Evolutionary conservation across 768 basidiomycete species (phyloP).

Genomic region (button mushroom (Agaricus bisporus)): DNA sequence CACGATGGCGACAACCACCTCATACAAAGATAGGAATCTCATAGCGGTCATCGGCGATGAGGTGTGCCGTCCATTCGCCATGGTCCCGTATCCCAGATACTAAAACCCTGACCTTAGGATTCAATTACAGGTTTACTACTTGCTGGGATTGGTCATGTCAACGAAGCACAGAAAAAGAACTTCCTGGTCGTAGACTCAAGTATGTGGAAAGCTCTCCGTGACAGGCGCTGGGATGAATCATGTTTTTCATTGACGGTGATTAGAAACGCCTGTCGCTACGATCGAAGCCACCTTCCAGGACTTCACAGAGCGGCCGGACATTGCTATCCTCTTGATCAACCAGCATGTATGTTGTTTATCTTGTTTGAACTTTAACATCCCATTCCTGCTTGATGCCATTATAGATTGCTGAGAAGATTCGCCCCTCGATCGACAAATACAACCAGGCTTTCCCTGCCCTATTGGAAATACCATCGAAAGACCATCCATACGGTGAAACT

Average conservation of each 20-base stretch:
- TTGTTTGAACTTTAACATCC: neutral
- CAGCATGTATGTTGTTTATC: conserved; percentile 70
- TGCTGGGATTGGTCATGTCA: conserved; percentile 91
- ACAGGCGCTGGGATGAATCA: neutral
- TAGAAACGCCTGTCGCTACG: conserved; percentile 86
- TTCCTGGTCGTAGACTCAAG: conserved; percentile 94
- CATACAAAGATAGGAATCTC: conserved; percentile 77
- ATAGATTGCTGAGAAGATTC: conserved; percentile 95
- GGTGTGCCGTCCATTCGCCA: conserved; percentile 36
- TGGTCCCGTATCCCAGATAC: conserved; percentile 7
- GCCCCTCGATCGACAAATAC: conserved; percentile 92
- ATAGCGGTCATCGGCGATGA: conserved; percentile 98
- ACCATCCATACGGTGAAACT: conserved; percentile 86
- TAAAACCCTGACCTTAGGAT: conserved; percentile 50
- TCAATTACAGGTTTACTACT: conserved; percentile 94
- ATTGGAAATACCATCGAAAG: conserved; percentile 97
- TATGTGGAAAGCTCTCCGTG: conserved; percentile 32
- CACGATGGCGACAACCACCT: conserved; percentile 43
- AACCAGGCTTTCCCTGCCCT: conserved; percentile 94
- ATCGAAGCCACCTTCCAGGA: conserved; percentile 94
- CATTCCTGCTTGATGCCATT: neutral
- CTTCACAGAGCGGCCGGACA: conserved; percentile 90
- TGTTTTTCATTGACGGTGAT: neutral
- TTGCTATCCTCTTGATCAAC: conserved; percentile 96
- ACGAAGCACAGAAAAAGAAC: conserved; percentile 92